Evolutionary conservation across 257 asterid genomes (phyloP), one percentile per base, ranked within the genome.

Genomic region (Scutellaria galericulata): DNA sequence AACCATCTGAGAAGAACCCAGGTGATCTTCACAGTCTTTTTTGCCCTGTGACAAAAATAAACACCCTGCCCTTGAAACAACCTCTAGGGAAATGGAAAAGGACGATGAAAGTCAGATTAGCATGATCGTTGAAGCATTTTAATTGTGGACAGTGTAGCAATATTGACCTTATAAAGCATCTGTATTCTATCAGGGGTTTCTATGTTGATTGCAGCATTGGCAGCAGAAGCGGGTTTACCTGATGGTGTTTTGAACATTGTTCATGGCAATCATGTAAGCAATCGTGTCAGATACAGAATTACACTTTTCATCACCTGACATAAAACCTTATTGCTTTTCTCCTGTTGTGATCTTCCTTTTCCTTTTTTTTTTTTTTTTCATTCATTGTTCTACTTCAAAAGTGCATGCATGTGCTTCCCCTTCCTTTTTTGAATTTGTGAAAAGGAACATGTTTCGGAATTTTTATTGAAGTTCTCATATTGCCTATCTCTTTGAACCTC

Each of bases 141-240:
- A 41, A 46, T 27, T 3, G 2, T 65, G 58, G 55, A 46, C 37
- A 31, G 45, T 47, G 22, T 46, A 44, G 45, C 37, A 31, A 4
- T 31, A 22, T 41, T 11, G 46, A 56, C 60, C 61, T 58, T 71
- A 47, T 35, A 31, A 0, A 46, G 41, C 6, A 13, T 54, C 52
- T 53, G 73, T 39, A 12, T 56, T 77, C 48, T 75, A 72, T 37
- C 81, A 83, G 87, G 85, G 64, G 78, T 70, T 64, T 71, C 85
- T 22, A 80, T 83, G 83, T 72, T 83, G 73, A 71, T 83, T 11
- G 85, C 87, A 24, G 81, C 76, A 9, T 64, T 83, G 80, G 81
- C 87, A 47, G 77, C 83, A 41, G 83, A 83, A 70, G 85, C 87
- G 68, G 87, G 87, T 58, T 50, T 83, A 73, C 87, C 87, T 3